Evolutionary conservation across 2,329 filamentous ascomycete genomes (phyloP), one percentile per base, ranked within the genome.

Genomic region (Lecanosticta acicola): DNA sequence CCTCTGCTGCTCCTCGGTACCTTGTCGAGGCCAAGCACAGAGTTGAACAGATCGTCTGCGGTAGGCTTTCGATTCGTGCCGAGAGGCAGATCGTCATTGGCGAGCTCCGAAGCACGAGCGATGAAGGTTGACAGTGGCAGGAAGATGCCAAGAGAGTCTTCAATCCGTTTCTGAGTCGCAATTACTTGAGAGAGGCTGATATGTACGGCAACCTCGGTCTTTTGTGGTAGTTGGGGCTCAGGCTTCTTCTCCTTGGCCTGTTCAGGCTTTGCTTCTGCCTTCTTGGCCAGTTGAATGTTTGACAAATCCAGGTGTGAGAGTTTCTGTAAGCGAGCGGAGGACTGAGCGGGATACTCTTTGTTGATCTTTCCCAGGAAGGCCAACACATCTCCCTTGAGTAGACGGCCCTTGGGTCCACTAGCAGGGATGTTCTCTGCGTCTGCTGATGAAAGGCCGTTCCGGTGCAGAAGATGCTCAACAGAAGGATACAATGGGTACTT

Each of bases 361-460:
- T 83, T 74, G 61, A 96, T 87, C 57, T 77, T 74, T 52, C 93
- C 93, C 13, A 97, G 69, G 67, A 91, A 93, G 39, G 89, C 90
- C 43, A 98, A 80, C 4, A 98, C 84, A 64, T 98, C 93, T 45
- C 93, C 93, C 76, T 98, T 98, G 51, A 98, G 77, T 44, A 98
- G 75, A 50, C 93, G 83, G 47, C 90, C 89, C 60, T 83, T 83
- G 21, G 93, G 93, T 18, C 93, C 93, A 16, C 87, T 91, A 4
- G 89, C 85, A 43, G 82, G 85, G 66, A 97, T 96, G 66, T 86
- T 84, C 68, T 81, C 76, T 42, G 89, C 76, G 48, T 89, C 86
- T 38, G 83, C 81, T 56, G 84, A 79, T 59, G 85, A 77, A 44
- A 98, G 72, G 52, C 84, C 83, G 62, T 94, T 83, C 66, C 84